Base-by-base conservation (phyloP, 2,329 filamentous ascomycete genomes). In the Aspergillus luchuensis region DNA sequence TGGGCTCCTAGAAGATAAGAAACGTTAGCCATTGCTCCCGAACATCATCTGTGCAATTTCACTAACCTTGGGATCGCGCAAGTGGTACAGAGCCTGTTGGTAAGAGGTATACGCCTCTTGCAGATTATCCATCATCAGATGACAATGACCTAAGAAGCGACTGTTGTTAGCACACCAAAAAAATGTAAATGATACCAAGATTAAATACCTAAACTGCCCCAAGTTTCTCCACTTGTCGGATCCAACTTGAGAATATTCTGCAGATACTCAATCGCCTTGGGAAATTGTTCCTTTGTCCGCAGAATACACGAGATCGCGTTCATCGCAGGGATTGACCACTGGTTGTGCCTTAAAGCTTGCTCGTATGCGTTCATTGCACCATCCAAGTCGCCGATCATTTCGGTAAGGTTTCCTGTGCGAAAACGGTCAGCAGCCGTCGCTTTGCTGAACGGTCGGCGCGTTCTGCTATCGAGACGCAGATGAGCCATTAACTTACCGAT, bases 91-190 rank as follows among this genome's bases (percentile, higher is more conserved):
- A 5, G 95, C 95, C 74, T 96, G 92, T 75, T 99, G 95, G 74
- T 99, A 99, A 1, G 95, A 93, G 33, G 91, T 91, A 72, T 99
- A 99, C 0, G 95, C 95, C 73, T 98, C 92, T 78, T 98, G 95
- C 36, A 98, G 80, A 71, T 97, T 94, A 72, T 99, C 95, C 86
- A 97, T 96, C 95, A 99, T 99, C 25, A 99, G 83, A 74, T 94
- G 96, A 79, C 95, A 98, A 76, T 98, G 95, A n/a, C 95, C 92
- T 94, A 68, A 13, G 53, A 57, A 25, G 23, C 66, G 2, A 69
- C 45, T 68, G 66, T 54, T 65, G 58, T 52, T 6, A 36, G 19
- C 23, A n/a, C 28, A 15, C 30, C 5, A 38, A 15, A 50, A 17
- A 10, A 17, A 28, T 4, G 28, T 19, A 54, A 33, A 52, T 8